Percentiles rank a stretch among this genome's conserved stretches.
phyloP scores from a whole-genome alignment of 805 yeast genomes.

The Kazachstania martiniae region DNA sequence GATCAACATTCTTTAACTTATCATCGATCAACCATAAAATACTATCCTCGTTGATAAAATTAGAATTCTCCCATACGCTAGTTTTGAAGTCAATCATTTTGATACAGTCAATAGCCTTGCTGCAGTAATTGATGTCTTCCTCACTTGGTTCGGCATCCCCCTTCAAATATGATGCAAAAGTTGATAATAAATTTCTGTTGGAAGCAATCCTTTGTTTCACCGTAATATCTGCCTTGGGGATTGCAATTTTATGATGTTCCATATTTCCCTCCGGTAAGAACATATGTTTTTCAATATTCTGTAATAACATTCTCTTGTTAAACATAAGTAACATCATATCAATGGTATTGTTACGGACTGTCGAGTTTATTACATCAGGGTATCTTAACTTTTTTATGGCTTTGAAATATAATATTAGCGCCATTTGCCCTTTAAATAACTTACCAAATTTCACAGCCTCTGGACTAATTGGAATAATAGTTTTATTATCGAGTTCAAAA shows the following conservation, averaged over 20 bases:
- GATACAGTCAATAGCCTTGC: slow-evolving; percentile 75
- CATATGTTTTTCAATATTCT: slow-evolving; percentile 52
- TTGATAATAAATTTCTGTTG: slow-evolving; percentile 78
- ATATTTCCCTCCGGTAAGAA: slow-evolving; percentile 50
- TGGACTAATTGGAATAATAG: slow-evolving; percentile 63
- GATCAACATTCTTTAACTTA: slow-evolving; percentile 22
- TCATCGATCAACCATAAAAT: slow-evolving; percentile 29
- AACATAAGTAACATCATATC: slow-evolving; percentile 50
- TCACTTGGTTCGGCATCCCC: slow-evolving; percentile 95
- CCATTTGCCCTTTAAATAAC: slow-evolving; percentile 84
- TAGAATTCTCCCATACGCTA: slow-evolving; percentile 32
- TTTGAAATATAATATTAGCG: slow-evolving; percentile 76
- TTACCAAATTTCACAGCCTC: slow-evolving; percentile 76
- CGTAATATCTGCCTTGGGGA: slow-evolving; percentile 55
- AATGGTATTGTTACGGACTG: slow-evolving; percentile 54
- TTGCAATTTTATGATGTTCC: slow-evolving; percentile 45
- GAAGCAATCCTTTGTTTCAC: slow-evolving; percentile 51
- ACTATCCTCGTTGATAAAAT: slow-evolving; percentile 24
- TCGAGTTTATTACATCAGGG: slow-evolving; percentile 26
- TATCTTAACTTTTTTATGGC: slow-evolving; percentile 50
- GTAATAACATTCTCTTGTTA: slow-evolving; percentile 60
- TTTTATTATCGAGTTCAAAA: slow-evolving; percentile 40
- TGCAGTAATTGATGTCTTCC: slow-evolving; percentile 80
- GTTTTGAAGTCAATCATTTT: slow-evolving; percentile 56
- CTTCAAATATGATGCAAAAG: slow-evolving; percentile 84